Conservation (phyloP, 208 protist species). For the Vickermania spadyakhi region DNA sequence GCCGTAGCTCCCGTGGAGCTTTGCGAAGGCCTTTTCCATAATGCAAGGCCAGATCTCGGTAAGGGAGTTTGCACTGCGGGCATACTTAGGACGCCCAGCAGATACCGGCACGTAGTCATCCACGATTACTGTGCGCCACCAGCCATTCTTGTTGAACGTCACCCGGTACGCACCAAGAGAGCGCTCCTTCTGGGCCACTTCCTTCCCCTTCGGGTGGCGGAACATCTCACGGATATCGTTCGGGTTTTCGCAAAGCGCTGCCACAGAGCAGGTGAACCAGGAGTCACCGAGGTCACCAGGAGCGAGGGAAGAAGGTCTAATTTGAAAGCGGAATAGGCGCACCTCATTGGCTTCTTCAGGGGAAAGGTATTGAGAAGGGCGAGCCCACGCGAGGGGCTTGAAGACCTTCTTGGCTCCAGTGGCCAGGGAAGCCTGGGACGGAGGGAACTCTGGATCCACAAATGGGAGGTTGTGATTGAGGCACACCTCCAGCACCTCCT, state of each 20-base stretch:
- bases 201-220: slow-evolving; percentile 42
- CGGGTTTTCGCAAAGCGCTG: slow-evolving; percentile 38
- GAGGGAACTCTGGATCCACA: slow-evolving; percentile 67
- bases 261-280: slow-evolving; percentile 67
- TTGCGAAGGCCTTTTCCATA: slow-evolving; percentile 85
- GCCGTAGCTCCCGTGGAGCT: slow-evolving; percentile 79
- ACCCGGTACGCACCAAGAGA: slow-evolving; percentile 69
- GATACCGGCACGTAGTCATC: slow-evolving; percentile 72
- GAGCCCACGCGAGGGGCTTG: slow-evolving; percentile 51
- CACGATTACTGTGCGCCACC: slow-evolving; percentile 74
- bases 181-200: slow-evolving; percentile 41
- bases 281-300: slow-evolving; percentile 60
- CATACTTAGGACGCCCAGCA: slow-evolving; percentile 40
- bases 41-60: slow-evolving; percentile 80
- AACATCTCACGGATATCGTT: slow-evolving; percentile 42
- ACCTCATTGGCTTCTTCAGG: slow-evolving; percentile 46
- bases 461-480: slow-evolving; percentile 46
- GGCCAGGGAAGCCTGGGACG: slow-evolving; percentile 41
- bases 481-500: slow-evolving; percentile 45
- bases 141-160: slow-evolving; percentile 72
- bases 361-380: slow-evolving; percentile 36
- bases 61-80: slow-evolving; percentile 35
- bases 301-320: slow-evolving; percentile 31
- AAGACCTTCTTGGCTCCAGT: slow-evolving; percentile 40
- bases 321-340: slow-evolving; percentile 40